Percentiles rank a stretch among this genome's conserved stretches.
phyloP scores from a whole-genome alignment of 495 filamentous ascomycete genomes.

The Amorphotheca resinae region DNA sequence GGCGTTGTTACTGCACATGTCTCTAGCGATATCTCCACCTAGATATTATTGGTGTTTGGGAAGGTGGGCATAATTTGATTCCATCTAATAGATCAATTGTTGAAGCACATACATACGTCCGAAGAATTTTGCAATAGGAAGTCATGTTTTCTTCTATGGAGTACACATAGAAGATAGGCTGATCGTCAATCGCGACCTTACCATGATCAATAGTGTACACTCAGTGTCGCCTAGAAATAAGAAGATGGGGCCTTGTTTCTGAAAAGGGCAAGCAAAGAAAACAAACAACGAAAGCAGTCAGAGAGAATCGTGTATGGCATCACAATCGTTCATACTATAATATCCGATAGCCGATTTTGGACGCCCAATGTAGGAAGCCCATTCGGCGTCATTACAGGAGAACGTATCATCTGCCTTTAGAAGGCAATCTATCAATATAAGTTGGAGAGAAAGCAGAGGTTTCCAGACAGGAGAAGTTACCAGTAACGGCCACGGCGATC shows the following conservation, averaged over 20 bases:
- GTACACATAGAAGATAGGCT: too few relatives aligned
- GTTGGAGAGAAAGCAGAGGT: not conserved
- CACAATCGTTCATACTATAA: constrained; percentile 5
- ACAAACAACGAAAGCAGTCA: not conserved
- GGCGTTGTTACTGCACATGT: too few relatives aligned
- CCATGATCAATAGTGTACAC: constrained; percentile 1
- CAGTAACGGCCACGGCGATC: constrained; percentile 24
- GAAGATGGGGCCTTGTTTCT: constrained; percentile 1
- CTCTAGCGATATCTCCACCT: too few relatives aligned
- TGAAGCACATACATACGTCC: too few relatives aligned
- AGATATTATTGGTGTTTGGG: too few relatives aligned
- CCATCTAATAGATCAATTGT: too few relatives aligned
- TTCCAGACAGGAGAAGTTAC: constrained; percentile 8
- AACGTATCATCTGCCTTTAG: constrained; percentile 5
- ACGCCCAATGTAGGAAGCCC: constrained; percentile 2
- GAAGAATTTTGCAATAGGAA: too few relatives aligned
- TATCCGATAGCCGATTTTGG: not conserved
- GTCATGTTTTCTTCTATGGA: too few relatives aligned
- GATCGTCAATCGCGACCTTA: too few relatives aligned
- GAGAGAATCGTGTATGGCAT: constrained; percentile 1
- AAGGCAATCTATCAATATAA: constrained; percentile 3
- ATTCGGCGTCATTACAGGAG: not conserved
- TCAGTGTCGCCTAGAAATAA: not conserved
- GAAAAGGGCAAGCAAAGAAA: not conserved
- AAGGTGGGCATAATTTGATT: too few relatives aligned